These are phyloP conservation scores for Cyphellophora europaea DNA, from an alignment of 2,329 filamentous ascomycete genomes.

Conservation along the genomic window DNA sequence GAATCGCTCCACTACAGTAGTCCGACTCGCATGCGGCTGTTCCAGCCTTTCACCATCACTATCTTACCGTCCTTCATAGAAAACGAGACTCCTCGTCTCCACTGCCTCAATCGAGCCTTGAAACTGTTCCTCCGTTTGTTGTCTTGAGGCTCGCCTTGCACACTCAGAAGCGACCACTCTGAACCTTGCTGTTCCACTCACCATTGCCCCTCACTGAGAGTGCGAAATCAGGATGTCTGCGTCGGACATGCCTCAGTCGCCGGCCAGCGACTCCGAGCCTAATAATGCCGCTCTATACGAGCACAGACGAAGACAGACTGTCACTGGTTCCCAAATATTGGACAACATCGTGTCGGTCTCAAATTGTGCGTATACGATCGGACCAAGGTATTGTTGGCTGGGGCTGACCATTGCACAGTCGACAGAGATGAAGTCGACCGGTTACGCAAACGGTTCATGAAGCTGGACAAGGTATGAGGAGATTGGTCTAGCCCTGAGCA, in stretches of 20 bases:
- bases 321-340: conserved; percentile 58
- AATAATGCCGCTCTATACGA: conserved; percentile 36
- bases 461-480: conserved; percentile 75
- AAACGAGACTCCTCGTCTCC: no score
- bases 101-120: no score
- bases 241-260: neutral
- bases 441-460: conserved; percentile 96
- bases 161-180: no score
- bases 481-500: neutral
- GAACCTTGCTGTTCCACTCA: no score
- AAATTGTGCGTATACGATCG: conserved; percentile 61
- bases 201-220: no score
- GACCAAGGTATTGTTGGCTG: conserved; percentile 1
- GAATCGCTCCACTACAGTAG: no score
- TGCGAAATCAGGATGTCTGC: no score
- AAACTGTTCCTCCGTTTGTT: no score
- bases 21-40: no score
- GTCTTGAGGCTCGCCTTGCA: no score
- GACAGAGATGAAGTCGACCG: conserved; percentile 95
- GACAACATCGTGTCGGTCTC: conserved; percentile 94
- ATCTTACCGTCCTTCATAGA: no score
- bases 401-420: conserved; percentile 48
- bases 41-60: no score
- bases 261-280: conserved; percentile 28
- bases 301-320: conserved; percentile 31